Base-by-base conservation (phyloP, 2,329 filamentous ascomycete genomes). In the Paraconiothyrium brasiliense region DNA sequence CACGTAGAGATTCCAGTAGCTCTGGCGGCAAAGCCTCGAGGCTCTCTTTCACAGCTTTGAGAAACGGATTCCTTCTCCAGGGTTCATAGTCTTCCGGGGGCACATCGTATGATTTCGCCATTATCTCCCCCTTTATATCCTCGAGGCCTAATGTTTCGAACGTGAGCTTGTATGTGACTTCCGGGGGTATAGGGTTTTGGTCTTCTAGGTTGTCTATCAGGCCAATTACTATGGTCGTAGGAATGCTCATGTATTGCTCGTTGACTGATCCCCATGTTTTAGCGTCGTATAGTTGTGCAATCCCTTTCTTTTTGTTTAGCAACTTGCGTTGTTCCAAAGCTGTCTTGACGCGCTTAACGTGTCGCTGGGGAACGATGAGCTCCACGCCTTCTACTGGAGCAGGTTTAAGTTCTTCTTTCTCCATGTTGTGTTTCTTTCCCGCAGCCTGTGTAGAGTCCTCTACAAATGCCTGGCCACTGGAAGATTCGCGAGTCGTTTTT, bases 341-440 rank as follows among this genome's bases (percentile, higher is more conserved):
- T 1, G 68, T 66, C 51, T 82, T 82, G 0, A 80, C 76, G 2
- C 52, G 66, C 57, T 82, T 82, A 39, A 82, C 79, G 13, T 75
- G 67, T 10, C 61, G 32, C 27, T 65, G 67, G 0, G 78, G 73
- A 1, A 80, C 79, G 1, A 76, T 2, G 5, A 79, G 32, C 3
- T 57, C 59, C 1, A 69, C n/a, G 9, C 35, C 32, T 14, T 20
- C 30, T 22, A 43, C 10, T 8, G 39, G 22, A 3, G 49, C 49
- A 41, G 11, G 13, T 3, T 7, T 41, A 41, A 20, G 2, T 9
- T 24, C n/a, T 13, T 24, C 20, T 20, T 46, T 20, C 24, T 22
- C 20, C 43, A 46, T 22, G 14, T 16, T 41, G 39, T n/a, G 13
- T 16, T 41, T n/a, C 13, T 8, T 41, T 16, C 16, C 13, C 39